phyloP scores from a whole-genome alignment of 2,329 filamentous ascomycete species.

The Xylaria multiplex region DNA sequence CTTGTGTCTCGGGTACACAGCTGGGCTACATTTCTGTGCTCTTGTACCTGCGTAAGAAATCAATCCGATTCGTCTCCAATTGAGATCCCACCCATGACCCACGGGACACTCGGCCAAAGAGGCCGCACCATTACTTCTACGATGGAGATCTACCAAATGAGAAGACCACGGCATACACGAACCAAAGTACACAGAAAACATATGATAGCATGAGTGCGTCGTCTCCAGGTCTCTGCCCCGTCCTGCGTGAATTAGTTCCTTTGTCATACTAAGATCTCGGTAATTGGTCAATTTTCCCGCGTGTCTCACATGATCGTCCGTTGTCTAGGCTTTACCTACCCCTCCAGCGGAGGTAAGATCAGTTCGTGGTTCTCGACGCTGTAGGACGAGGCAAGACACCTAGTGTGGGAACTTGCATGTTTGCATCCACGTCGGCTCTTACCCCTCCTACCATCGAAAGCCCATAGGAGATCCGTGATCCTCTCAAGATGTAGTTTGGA shows the following conservation, averaged over 20 bases:
- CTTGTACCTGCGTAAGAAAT: background rate
- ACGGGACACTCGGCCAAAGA: background rate
- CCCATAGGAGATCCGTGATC: conserved; percentile 13
- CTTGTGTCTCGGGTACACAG: background rate
- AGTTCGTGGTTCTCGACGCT: conserved; percentile 34
- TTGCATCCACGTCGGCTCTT: conserved; percentile 37
- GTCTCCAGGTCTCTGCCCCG: conserved; percentile 38
- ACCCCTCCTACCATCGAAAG: conserved; percentile 26
- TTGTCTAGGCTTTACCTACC: conserved; percentile 36
- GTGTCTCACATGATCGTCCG: conserved; percentile 44
- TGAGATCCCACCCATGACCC: background rate
- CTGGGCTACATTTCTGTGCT: conserved; percentile 10
- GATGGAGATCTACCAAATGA: conserved; percentile 8
- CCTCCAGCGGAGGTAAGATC: conserved; percentile 31
- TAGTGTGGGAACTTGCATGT: conserved; percentile 39
- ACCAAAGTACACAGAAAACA: conserved; percentile 42
- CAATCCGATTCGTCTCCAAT: conserved; percentile 15
- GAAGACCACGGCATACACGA: conserved; percentile 37
- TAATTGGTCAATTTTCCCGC: conserved; percentile 48
- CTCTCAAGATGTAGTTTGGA: conserved; percentile 8
- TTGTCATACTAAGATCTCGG: conserved; percentile 44
- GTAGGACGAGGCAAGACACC: conserved; percentile 38
- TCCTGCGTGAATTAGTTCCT: conserved; percentile 37
- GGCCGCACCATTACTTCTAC: conserved; percentile 4
- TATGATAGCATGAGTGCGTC: conserved; percentile 40